Evolutionary conservation across 179 eudicot genomes (phyloP).

Genomic region (Carnegiea gigantea): DNA sequence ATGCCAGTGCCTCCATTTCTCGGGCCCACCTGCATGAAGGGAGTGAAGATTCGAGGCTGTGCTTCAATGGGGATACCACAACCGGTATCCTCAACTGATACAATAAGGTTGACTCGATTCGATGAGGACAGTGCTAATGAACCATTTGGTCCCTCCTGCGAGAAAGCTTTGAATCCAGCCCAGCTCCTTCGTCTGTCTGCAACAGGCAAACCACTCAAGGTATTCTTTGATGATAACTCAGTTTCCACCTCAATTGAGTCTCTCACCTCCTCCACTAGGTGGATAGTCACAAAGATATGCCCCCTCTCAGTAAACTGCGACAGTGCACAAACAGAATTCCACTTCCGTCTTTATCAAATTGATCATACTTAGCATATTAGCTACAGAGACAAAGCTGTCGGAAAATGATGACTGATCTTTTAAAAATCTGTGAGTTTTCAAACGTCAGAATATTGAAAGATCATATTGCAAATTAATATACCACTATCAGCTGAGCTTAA

Average conservation of each 20-base stretch:
- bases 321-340: constrained; percentile 10
- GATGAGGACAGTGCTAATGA: constrained; percentile 33
- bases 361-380: not conserved
- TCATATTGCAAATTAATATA: not conserved
- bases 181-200: constrained; percentile 73
- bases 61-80: constrained; percentile 73
- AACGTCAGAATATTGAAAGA: not conserved
- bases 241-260: constrained; percentile 47
- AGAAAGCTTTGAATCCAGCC: constrained; percentile 55
- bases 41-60: constrained; percentile 69
- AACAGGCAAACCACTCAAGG: constrained; percentile 79
- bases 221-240: constrained; percentile 42
- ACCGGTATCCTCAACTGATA: constrained; percentile 88
- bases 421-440: not conserved
- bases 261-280: constrained; percentile 69
- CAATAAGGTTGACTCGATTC: constrained; percentile 49
- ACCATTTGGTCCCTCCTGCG: constrained; percentile 35
- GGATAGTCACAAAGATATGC: constrained; percentile 72
- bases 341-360: constrained; percentile 1
- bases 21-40: constrained; percentile 81
- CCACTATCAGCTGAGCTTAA: not conserved
- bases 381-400: not conserved
- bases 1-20: constrained; percentile 81
- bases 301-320: constrained; percentile 84
- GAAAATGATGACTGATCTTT: not conserved